Percentiles rank a stretch among this genome's conserved stretches.
Evolutionary conservation across 139 green algal genomes (phyloP).

Genomic region (Chlamydomonas asymmetrica): DNA sequence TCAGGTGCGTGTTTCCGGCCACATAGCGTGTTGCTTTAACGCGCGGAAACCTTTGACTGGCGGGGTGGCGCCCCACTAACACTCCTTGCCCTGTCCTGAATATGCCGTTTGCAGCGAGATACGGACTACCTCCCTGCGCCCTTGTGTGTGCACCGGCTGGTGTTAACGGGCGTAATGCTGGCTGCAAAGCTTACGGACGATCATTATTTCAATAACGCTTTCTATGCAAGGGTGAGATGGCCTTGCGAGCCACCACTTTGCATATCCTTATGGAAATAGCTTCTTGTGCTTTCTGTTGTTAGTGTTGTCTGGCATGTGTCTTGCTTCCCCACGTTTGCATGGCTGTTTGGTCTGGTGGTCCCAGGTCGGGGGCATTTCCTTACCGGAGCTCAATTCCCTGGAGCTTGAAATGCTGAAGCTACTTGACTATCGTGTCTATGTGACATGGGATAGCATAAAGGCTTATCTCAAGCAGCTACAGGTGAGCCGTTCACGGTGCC

Average conservation of each 20-base stretch:
- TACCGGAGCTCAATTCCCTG: conserved; percentile 75
- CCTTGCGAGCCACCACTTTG: no score
- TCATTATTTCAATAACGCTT: conserved; percentile 78
- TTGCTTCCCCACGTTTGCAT: no score
- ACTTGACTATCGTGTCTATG: conserved; percentile 61
- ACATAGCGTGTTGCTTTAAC: no score
- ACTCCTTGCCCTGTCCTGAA: no score
- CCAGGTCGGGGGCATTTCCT: conserved; percentile 65
- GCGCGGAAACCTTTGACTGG: no score
- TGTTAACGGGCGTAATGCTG: conserved; percentile 66
- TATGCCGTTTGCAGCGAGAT: conserved; percentile 37
- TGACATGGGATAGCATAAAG: conserved; percentile 32
- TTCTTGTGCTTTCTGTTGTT: no score
- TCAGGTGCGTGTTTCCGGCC: conserved; percentile 24
- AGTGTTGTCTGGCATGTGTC: no score
- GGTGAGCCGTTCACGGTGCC: no score
- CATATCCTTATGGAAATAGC: no score
- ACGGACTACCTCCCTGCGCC: conserved; percentile 44
- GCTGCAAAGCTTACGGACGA: conserved; percentile 83
- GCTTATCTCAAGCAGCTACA: conserved; percentile 10
- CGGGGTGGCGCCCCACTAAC: no score
- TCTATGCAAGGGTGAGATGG: conserved; percentile 69
- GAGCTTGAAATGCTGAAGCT: conserved; percentile 77
- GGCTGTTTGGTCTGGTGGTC: no score
- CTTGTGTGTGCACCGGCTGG: conserved; percentile 73